Base-by-base conservation (phyloP, 1,139 yeast genomes). In the Insectozyma bohioensis region DNA sequence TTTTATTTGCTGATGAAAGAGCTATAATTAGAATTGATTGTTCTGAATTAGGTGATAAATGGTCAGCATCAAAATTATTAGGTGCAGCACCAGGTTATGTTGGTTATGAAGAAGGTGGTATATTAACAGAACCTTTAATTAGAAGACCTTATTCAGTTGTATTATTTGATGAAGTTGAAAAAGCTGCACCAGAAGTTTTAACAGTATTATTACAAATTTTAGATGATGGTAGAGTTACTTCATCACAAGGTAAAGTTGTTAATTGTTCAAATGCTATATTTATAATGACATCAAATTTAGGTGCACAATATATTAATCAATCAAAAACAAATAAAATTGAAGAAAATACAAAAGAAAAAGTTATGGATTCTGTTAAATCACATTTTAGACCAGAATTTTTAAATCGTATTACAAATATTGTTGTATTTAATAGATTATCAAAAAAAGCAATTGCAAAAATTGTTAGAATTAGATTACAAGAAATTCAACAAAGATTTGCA, bases 1-100 rank as follows among this genome's bases (percentile, higher is more conserved):
- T 92, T 69, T 72, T 92, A 52, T 92, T 92, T 66, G 87, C 95
- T 33, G 97, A 94, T 55, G 97, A 88, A 58, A 84, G 79, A 61
- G 95, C 97, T 28, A 90, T 94, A 85, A 85, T 92, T 52, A 80
- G 98, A 66, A 88, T 92, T 45, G 99, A 92, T 63, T 92, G 98
- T 66, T 90, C 97, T 2, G 99, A 94, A 59, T 73, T 94, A 50
- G 79, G 85, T 55, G 98, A 94, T 63, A 92, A 92, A 52, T 87
- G 95, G 78, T 86, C 97, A 4, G 95, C 92, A 3, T 87, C 97
- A 5, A 90, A 92, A 56, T 76, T 92, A 40, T 71, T 92, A 40
- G 99, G 99, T 63, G 94, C 98, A 18, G 95, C 98, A 4, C 97
- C 98, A 2, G 98, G 99, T 51, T 94, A 92, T 55, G 86, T 92